Percentiles rank a stretch among this genome's conserved stretches.
Evolutionary conservation across 129 eudicot species (phyloP).

Genomic region (Flaveria robusta): DNA sequence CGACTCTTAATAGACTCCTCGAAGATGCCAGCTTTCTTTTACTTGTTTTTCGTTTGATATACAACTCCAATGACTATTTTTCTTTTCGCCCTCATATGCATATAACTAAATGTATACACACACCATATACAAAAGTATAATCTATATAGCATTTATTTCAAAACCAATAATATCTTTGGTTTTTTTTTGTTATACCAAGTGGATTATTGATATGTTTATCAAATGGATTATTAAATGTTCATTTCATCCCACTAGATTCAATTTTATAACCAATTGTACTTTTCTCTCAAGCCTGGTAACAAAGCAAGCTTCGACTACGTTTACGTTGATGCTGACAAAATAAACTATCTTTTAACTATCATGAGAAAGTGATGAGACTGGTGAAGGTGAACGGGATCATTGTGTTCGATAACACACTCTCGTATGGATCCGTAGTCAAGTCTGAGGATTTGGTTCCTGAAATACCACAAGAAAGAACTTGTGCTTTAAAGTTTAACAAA

Average conservation of each 20-base stretch:
- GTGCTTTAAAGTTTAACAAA: slow-evolving; percentile 27
- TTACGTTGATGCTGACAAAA: slow-evolving; percentile 65
- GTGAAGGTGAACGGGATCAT: slow-evolving; percentile 55
- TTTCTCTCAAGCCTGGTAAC: slow-evolving; percentile 37
- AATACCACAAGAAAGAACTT: neutral
- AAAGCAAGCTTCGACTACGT: slow-evolving; percentile 59
- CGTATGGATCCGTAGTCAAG: slow-evolving; percentile 47
- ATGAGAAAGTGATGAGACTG: slow-evolving; percentile 48
- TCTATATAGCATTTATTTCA: too few relatives aligned
- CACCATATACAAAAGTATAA: neutral
- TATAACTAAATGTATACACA: neutral
- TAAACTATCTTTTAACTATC: slow-evolving; percentile 49
- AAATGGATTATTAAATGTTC: neutral
- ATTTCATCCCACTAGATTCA: neutral
- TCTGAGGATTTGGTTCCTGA: slow-evolving; percentile 40
- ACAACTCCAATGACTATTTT: neutral
- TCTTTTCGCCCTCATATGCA: neutral
- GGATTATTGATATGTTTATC: too few relatives aligned
- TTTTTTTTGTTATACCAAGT: too few relatives aligned
- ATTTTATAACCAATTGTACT: neutral
- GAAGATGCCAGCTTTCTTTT: slow-evolving; percentile 29
- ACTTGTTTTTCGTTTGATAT: neutral
- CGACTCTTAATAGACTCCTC: slow-evolving; percentile 37
- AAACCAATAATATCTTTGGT: too few relatives aligned
- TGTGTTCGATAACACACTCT: slow-evolving; percentile 62